phyloP scores from a whole-genome alignment of 495 filamentous ascomycete species.

The Penicillium egyptiacum region DNA sequence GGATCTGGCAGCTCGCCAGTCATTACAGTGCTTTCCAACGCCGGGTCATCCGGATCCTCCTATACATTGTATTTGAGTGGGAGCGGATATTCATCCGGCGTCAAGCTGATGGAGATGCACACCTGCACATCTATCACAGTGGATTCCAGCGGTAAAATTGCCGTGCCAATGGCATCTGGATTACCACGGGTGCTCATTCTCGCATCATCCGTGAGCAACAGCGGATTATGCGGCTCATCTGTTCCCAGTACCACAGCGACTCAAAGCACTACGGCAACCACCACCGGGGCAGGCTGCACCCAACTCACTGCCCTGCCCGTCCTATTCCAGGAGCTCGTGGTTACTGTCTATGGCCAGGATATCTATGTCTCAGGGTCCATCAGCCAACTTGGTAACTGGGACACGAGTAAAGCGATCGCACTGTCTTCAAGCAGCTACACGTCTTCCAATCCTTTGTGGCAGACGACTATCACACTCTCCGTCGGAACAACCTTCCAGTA shows the following conservation, averaged over 20 bases:
- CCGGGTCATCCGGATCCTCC: constrained; percentile 44
- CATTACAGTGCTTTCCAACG: constrained; percentile 58
- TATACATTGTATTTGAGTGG: constrained; percentile 47
- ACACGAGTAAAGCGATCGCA: constrained; percentile 45
- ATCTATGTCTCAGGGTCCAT: constrained; percentile 58
- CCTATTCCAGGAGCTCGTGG: constrained; percentile 54
- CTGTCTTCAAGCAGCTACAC: constrained; percentile 56
- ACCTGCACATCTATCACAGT: constrained; percentile 32
- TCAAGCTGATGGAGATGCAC: constrained; percentile 25
- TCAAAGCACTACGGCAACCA: constrained; percentile 1
- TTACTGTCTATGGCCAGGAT: constrained; percentile 53
- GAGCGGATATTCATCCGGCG: constrained; percentile 29
- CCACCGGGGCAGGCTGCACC: constrained; percentile 29
- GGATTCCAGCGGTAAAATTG: constrained; percentile 27
- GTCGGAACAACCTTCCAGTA: constrained; percentile 57
- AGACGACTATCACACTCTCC: constrained; percentile 43
- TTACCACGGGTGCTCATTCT: constrained; percentile 27
- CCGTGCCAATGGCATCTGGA: constrained; percentile 30
- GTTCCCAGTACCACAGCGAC: constrained; percentile 7
- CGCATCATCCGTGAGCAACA: constrained; percentile 18
- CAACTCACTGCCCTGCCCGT: constrained; percentile 46
- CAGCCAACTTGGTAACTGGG: constrained; percentile 54
- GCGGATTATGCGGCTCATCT: constrained; percentile 17
- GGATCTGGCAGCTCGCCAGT: constrained; percentile 52
- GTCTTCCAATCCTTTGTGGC: constrained; percentile 56